phyloP scores from a whole-genome alignment of 768 basidiomycete genomes.

The Vishniacozyma victoriae region DNA sequence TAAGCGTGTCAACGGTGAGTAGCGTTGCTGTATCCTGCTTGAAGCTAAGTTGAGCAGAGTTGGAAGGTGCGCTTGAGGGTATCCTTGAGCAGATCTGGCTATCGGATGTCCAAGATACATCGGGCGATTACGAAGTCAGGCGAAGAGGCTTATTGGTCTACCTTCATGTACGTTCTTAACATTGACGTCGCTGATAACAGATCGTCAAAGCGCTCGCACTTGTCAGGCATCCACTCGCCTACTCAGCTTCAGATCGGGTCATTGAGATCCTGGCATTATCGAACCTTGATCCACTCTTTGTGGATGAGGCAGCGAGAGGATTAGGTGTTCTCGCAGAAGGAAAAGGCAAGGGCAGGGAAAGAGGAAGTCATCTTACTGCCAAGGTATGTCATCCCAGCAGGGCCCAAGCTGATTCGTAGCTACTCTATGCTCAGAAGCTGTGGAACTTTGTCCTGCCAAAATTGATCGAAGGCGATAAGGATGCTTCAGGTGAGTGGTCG shows the following conservation, averaged over 20 bases:
- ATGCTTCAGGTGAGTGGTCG: conserved; percentile 51
- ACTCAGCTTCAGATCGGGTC: conserved; percentile 58
- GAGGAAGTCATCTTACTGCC: conserved; percentile 68
- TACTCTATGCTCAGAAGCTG: conserved; percentile 52
- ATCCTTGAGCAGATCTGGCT: conserved; percentile 29
- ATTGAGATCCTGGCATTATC: conserved; percentile 58
- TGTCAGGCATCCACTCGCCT: conserved; percentile 60
- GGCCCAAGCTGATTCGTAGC: conserved; percentile 26
- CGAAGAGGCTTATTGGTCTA: conserved; percentile 33
- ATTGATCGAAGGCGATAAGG: conserved; percentile 63
- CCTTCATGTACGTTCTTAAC: conserved; percentile 15
- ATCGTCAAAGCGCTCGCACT: conserved; percentile 73
- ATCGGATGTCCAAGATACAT: conserved; percentile 37
- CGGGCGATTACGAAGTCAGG: conserved; percentile 10
- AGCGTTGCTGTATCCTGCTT: too few relatives aligned
- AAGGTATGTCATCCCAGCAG: conserved; percentile 55
- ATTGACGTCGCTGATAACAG: conserved; percentile 49
- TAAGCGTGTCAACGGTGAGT: conserved; percentile 64
- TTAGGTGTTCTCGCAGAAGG: conserved; percentile 60
- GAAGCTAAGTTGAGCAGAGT: conserved; percentile 8
- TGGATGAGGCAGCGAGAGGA: conserved; percentile 68
- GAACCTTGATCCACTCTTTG: conserved; percentile 55
- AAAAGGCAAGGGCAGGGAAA: conserved; percentile 64
- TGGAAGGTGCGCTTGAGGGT: conserved; percentile 16
- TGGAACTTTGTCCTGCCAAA: conserved; percentile 66